Percentiles rank a stretch among this genome's conserved stretches.
phyloP scores from a whole-genome alignment of 805 yeast species.

The Candida quercuum region DNA sequence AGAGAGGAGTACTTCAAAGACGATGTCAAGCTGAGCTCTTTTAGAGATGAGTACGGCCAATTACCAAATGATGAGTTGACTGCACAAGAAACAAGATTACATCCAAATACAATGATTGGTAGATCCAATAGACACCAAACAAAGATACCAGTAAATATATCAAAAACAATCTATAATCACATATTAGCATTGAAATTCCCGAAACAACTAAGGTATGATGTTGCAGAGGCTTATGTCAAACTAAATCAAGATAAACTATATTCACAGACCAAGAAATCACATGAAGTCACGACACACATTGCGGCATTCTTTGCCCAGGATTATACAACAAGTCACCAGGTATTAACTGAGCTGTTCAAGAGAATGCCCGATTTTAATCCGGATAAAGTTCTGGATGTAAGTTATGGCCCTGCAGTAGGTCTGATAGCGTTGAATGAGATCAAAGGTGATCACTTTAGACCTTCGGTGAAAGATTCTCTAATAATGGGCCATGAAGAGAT shows the following conservation, averaged over 20 bases:
- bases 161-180: conserved; percentile 57
- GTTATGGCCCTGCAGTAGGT: conserved; percentile 91
- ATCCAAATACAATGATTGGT: conserved; percentile 53
- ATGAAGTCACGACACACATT: conserved; percentile 74
- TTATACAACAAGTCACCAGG: conserved; percentile 65
- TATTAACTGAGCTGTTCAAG: conserved; percentile 57
- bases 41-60: conserved; percentile 23
- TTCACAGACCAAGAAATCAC: conserved; percentile 34
- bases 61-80: conserved; percentile 8
- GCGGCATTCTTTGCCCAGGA: conserved; percentile 78
- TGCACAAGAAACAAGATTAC: conserved; percentile 37
- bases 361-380: conserved; percentile 63
- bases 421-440: conserved; percentile 82
- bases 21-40: conserved; percentile 21
- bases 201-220: conserved; percentile 54
- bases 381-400: conserved; percentile 63
- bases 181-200: conserved; percentile 60
- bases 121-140: conserved; percentile 45
- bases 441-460: conserved; percentile 59
- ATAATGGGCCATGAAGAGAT: conserved; percentile 67
- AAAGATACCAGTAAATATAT: conserved; percentile 48
- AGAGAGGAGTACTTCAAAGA: conserved; percentile 30
- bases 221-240: conserved; percentile 47
- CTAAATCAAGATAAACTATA: conserved; percentile 52
- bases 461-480: conserved; percentile 63